Base-by-base conservation (phyloP, 1,284 basidiomycete species). In the Xanthoconium separans region DNA sequence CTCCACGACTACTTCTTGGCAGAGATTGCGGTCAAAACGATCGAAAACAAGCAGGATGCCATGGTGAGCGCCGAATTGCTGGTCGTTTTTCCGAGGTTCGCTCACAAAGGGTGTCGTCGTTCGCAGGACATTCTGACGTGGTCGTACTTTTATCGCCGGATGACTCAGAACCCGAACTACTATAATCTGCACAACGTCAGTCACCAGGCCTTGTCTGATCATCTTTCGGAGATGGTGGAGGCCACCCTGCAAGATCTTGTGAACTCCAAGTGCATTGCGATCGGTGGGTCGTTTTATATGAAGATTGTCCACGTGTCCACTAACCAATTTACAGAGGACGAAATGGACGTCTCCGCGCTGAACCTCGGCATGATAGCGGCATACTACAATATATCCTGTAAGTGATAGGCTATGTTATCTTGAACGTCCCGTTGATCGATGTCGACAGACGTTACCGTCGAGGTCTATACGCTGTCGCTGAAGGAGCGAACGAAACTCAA, bases 401-500 rank as follows among this genome's bases (percentile, higher is more conserved):
- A 71, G 85, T 75, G 8, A 34, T 6, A 2, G 1, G 10, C 12
- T 3, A 4, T 18, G 5, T 20, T 10, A 22, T 20, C 40, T 13
- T 47, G 27, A 13, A 20, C 8, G 27, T 18, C 3, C 33, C 46
- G 15, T 15, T 43, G 33, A 53, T 16, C 3, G 24, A 24, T 24
- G 24, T 30, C 18, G 2, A 22, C 13, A 82, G 94, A 97, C 71
- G 88, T 96, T 59, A 98, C 95, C 7, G 91, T 98, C 54, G 95
- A 98, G 75, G 95, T 97, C 30, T 99, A 98, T 75, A 95, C 91
- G 30, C 80, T 96, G 54, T 99, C 96, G 11, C 79, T 99, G 59
- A 98, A 96, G 70, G 94, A 96, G 67, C 85, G 88, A 43, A 99
- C 96, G n/a, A 99, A 98, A 75, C 82, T 99, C 69, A 95, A 97